Evolutionary conservation across 164 flowering plant species (phyloP).

Genomic region (Kingdonia uniflora): DNA sequence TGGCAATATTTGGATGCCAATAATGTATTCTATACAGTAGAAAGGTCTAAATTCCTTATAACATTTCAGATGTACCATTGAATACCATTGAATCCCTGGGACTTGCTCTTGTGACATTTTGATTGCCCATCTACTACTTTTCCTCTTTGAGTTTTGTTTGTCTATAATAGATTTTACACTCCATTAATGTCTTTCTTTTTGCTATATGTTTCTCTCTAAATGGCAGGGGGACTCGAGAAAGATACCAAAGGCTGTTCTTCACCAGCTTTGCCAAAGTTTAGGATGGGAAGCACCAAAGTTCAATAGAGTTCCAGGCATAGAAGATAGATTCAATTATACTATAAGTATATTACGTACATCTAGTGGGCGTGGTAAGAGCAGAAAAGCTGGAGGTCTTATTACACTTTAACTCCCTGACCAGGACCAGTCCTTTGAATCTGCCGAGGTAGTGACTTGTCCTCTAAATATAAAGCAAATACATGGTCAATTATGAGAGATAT

Average conservation of each 20-base stretch:
- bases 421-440: slow-evolving; percentile 39
- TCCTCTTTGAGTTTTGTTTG: no score
- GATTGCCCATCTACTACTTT: no score
- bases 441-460: slow-evolving; percentile 44
- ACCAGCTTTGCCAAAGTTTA: slow-evolving; percentile 72
- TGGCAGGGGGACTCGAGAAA: slow-evolving; percentile 71
- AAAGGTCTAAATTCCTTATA: no score
- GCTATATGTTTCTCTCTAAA: slow-evolving; percentile 9
- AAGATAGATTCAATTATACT: slow-evolving; percentile 34
- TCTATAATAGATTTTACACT: no score
- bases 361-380: slow-evolving; percentile 88
- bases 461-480: no score
- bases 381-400: slow-evolving; percentile 80
- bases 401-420: slow-evolving; percentile 66
- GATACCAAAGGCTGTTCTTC: slow-evolving; percentile 87
- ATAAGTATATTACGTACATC: slow-evolving; percentile 72
- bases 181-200: not conserved
- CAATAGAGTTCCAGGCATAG: slow-evolving; percentile 37
- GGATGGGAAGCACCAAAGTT: slow-evolving; percentile 97
- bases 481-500: no score
- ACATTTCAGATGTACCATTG: no score
- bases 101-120: no score
- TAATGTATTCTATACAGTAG: no score
- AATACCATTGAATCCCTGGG: no score
- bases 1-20: no score